Conservation (phyloP, 2,329 filamentous ascomycete genomes). For the Ceratocystis variospora region DNA sequence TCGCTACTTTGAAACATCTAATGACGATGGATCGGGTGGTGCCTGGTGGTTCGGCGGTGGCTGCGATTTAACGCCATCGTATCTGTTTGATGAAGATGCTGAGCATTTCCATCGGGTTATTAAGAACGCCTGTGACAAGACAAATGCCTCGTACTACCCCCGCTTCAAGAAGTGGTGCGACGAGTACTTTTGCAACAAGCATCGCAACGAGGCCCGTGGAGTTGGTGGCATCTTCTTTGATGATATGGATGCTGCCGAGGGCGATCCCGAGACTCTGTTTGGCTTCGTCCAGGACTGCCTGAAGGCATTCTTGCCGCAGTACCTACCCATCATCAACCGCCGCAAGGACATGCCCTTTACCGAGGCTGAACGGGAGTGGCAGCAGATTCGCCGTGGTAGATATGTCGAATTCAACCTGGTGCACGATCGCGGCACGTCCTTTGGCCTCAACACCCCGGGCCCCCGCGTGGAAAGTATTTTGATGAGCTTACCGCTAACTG, state of each 20-base stretch:
- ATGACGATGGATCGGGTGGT: conserved; percentile 63
- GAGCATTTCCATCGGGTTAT: conserved; percentile 92
- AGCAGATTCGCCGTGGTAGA: conserved; percentile 82
- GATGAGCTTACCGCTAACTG: conserved; percentile 90
- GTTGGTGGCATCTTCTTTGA: conserved; percentile 98
- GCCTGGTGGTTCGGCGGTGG: conserved; percentile 99
- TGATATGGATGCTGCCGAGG: conserved; percentile 76
- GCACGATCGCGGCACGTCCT: conserved; percentile 87
- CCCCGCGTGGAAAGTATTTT: conserved; percentile 90
- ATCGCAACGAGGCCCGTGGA: conserved; percentile 73
- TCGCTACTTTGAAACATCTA: conserved; percentile 93
- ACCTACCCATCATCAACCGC: conserved; percentile 74
- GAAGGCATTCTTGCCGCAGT: conserved; percentile 76
- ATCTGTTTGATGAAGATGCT: conserved; percentile 93
- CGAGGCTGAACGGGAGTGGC: conserved; percentile 82
- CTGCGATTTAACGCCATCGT: conserved; percentile 81
- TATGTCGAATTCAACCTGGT: conserved; percentile 99
- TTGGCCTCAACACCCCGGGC: conserved; percentile 84
- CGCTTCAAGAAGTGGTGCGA: conserved; percentile 98
- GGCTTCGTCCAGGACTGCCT: conserved; percentile 77
- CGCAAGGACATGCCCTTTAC: conserved; percentile 87
- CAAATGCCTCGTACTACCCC: conserved; percentile 83
- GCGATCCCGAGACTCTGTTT: conserved; percentile 80
- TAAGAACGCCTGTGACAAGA: conserved; percentile 83
- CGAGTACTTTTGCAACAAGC: conserved; percentile 89